phyloP scores from a whole-genome alignment of 352 stramenopile species.

The Discostella stelligera region DNA sequence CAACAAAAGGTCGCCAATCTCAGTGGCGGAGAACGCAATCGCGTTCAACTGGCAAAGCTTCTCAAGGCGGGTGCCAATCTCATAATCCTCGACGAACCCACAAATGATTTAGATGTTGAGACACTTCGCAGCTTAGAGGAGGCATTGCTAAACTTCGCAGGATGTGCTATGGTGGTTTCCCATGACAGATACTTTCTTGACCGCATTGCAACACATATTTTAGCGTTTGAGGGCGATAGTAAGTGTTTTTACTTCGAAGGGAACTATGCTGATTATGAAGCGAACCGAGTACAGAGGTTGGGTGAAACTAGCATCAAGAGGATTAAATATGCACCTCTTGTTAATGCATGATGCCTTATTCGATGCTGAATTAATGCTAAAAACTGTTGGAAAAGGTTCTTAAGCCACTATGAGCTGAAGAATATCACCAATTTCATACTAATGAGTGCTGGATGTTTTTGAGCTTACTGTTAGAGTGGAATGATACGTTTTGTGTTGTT shows the following conservation, averaged over 20 bases:
- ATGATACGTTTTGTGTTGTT: too few species aligned
- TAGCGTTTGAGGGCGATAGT: constrained; percentile 86
- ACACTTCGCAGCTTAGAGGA: constrained; percentile 85
- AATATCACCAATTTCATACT: too few species aligned
- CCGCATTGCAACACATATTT: constrained; percentile 94
- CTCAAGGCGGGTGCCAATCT: constrained; percentile 84
- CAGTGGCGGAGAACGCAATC: constrained; percentile 83
- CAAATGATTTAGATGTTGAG: constrained; percentile 88
- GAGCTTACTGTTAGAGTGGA: too few species aligned
- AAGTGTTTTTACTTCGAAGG: constrained; percentile 82
- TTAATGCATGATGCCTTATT: constrained; percentile 55
- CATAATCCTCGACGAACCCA: constrained; percentile 80
- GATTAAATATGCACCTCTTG: constrained; percentile 79
- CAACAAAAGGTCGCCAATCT: constrained; percentile 74
- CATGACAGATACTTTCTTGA: constrained; percentile 99
- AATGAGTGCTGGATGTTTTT: too few species aligned
- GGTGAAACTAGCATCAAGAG: constrained; percentile 76
- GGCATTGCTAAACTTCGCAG: constrained; percentile 92
- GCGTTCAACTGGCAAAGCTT: constrained; percentile 83
- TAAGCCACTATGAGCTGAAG: too few species aligned
- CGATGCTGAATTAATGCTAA: too few species aligned
- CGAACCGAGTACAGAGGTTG: constrained; percentile 73
- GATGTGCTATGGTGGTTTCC: constrained; percentile 94
- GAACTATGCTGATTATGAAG: constrained; percentile 86
- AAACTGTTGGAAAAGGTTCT: too few species aligned